phyloP scores from a whole-genome alignment of 495 filamentous ascomycete genomes.

The Oidiodendron maius region DNA sequence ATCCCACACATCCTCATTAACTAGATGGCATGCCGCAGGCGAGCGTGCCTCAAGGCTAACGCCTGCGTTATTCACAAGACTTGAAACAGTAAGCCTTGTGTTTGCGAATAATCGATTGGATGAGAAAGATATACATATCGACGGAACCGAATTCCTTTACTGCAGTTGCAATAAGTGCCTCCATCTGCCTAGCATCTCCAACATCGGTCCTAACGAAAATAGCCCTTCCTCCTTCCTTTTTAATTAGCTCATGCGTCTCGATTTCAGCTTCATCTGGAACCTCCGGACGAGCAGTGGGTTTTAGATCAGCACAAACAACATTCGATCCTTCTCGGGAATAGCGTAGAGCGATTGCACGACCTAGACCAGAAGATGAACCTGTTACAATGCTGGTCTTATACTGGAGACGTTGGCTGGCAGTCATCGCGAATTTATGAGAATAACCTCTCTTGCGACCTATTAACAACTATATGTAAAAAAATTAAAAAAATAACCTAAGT shows the following conservation, averaged over 20 bases:
- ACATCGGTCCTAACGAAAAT: background rate
- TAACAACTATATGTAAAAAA: too few relatives aligned
- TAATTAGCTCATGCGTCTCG: background rate
- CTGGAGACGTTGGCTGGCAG: too few relatives aligned
- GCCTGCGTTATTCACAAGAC: conserved; percentile 51
- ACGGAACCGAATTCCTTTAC: conserved; percentile 22
- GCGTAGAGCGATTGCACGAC: conserved; percentile 47
- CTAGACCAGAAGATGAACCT: conserved; percentile 48
- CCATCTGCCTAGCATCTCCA: conserved; percentile 36
- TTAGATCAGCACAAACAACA: conserved; percentile 52
- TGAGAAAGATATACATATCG: too few relatives aligned
- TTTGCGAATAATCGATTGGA: too few relatives aligned
- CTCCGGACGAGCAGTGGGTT: conserved; percentile 46
- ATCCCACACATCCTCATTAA: conserved; percentile 31
- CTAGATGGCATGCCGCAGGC: conserved; percentile 20
- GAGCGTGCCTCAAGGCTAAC: conserved; percentile 23
- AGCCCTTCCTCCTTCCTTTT: background rate
- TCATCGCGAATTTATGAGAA: too few relatives aligned
- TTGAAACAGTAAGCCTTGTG: too few relatives aligned
- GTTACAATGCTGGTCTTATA: too few relatives aligned
- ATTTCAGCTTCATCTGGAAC: background rate
- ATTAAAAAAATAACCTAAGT: too few relatives aligned
- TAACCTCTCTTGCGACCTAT: too few relatives aligned
- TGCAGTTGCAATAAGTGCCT: conserved; percentile 22
- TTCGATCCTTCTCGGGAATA: conserved; percentile 51